A percentile compares a stretch with the other conserved stretches of the same genome.
Conservation (phyloP, 441 rosid genomes). For the Codiaeum variegatum region DNA sequence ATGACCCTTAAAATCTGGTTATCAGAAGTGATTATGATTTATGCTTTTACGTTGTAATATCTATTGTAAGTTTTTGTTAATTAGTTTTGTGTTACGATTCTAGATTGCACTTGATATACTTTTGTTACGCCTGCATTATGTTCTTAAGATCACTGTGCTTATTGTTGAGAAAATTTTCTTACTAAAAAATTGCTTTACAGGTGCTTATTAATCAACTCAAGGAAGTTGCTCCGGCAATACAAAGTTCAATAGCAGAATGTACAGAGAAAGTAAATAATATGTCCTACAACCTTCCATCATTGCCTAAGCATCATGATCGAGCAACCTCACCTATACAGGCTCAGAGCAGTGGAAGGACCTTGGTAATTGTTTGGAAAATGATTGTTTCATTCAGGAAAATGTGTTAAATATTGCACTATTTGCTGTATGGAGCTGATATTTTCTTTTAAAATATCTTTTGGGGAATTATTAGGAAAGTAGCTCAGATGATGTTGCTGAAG, state of each 20-base stretch:
- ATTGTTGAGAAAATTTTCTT: constrained; percentile 22
- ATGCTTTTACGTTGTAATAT: not conserved
- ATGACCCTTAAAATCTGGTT: constrained; percentile 15
- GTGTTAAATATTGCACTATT: not conserved
- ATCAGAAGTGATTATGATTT: not conserved
- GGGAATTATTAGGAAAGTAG: constrained; percentile 57
- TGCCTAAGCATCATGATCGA: constrained; percentile 53
- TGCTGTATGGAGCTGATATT: constrained; percentile 10
- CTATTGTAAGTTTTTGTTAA: not conserved
- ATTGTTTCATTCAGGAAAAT: constrained; percentile 2
- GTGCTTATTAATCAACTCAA: constrained; percentile 93
- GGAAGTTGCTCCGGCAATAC: constrained; percentile 91
- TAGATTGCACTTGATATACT: constrained; percentile 11
- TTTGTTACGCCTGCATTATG: constrained; percentile 4
- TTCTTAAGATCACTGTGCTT: not conserved
- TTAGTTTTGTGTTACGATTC: constrained; percentile 8
- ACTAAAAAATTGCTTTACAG: constrained; percentile 38
- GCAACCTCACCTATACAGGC: constrained; percentile 63
- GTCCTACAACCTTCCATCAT: constrained; percentile 67
- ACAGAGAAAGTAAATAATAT: constrained; percentile 72
- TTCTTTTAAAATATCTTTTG: not conserved
- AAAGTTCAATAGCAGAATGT: constrained; percentile 80
- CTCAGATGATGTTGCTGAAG: constrained; percentile 63
- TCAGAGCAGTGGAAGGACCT: constrained; percentile 71
- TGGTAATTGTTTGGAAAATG: constrained; percentile 40